Evolutionary conservation across 495 filamentous ascomycete genomes (phyloP), one percentile per base, ranked within the genome.

Genomic region (Achaetomiella virescens): DNA sequence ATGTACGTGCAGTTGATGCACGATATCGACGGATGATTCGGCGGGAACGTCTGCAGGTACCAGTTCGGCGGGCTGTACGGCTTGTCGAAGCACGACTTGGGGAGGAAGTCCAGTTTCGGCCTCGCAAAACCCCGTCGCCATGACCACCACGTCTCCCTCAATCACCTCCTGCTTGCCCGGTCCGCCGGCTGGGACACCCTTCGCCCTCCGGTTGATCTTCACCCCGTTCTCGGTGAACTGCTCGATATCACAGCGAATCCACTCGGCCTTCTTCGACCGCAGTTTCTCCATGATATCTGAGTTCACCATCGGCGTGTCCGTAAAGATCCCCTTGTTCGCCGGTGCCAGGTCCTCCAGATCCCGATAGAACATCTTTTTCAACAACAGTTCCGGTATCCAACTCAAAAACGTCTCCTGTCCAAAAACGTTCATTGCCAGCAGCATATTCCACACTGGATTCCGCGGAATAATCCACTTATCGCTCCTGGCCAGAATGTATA

Each of bases 401-500:
- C 85, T 87, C 45, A 91, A 66, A 1, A 76, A 65, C 0, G 85
- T 90, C 71, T 93, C 87, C 59, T 84, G 78, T 6, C 90, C 88
- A 58, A 90, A 86, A 53, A 92, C 79, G 64, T 95, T 95, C 55
- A 88, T 68, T 1, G 86, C 77, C 11, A 95, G 76, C 20, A 93
- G 74, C 8, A 83, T 76, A 65, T 93, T 86, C 31, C 91, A 75
- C 14, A 92, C 37, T 3, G 86, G 72, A 59, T 91, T 90, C 14
- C 90, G 82, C 3, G 89, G 90, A 52, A 93, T 91, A 49, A 93
- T 85, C 89, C 89, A 93, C 72, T 93, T 93, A 63, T 93, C 89
- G 22, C 81, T 85, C 15, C 89, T 80, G 1, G 88, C 83, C 6
- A 93, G 77, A 17, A 95, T 82, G 58, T 85, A 83, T 1, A 87